phyloP scores from a whole-genome alignment of 768 basidiomycete species.

The Dictyophora rubrovolvata region DNA sequence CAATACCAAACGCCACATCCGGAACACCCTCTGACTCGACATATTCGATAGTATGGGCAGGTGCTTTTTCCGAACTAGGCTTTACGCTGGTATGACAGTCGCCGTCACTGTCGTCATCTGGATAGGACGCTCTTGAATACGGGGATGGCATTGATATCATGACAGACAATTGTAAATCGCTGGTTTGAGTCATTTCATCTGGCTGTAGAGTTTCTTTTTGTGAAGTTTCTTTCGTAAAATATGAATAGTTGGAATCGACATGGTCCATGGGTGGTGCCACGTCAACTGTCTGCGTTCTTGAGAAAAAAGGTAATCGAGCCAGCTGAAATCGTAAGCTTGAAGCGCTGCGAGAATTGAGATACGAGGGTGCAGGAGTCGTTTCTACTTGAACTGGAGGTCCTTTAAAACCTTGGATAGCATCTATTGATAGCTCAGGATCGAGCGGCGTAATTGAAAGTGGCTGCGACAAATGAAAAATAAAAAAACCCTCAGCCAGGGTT shows the following conservation, averaged over 20 bases:
- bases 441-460: conserved; percentile 4
- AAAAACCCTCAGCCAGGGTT: neutral
- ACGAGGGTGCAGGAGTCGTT: neutral
- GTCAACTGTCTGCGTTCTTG: neutral
- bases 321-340: neutral
- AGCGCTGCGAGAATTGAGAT: neutral
- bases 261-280: neutral
- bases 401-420: neutral
- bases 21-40: neutral
- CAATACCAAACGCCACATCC: conserved; percentile 5
- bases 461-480: neutral
- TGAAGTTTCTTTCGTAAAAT: neutral
- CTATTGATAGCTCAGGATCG: neutral
- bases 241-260: neutral
- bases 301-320: neutral
- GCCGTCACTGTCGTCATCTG: neutral
- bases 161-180: conserved; percentile 5
- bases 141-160: conserved; percentile 5
- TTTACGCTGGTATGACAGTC: neutral
- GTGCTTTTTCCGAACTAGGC: neutral
- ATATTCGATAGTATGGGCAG: neutral
- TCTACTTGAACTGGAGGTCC: neutral
- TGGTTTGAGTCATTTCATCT: neutral
- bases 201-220: neutral
- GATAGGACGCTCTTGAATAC: neutral